These are phyloP conservation scores for Theileria luwenshuni DNA, from an alignment of 169 alveolate species.

Conservation along the genomic window DNA sequence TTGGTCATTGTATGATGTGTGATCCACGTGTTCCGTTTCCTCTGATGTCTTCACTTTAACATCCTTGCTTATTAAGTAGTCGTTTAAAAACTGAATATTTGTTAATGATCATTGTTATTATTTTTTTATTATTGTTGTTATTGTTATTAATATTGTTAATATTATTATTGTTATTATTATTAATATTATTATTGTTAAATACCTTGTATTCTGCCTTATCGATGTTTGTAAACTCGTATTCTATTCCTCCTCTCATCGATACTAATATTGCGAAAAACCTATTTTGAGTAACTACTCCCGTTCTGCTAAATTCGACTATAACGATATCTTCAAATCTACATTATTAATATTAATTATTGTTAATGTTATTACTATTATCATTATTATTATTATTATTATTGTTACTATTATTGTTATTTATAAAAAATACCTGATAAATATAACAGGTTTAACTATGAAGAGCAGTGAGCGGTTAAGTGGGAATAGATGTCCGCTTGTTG, in stretches of 20 bases:
- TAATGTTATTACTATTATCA: too few relatives aligned
- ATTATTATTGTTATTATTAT: too few relatives aligned
- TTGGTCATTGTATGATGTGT: constrained; percentile 64
- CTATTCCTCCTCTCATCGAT: constrained; percentile 84
- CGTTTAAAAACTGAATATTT: constrained; percentile 55
- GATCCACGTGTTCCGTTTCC: constrained; percentile 75
- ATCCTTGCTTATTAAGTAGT: constrained; percentile 77
- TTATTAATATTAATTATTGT: background rate
- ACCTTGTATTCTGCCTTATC: constrained; percentile 88
- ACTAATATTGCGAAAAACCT: constrained; percentile 92
- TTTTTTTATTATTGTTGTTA: too few relatives aligned
- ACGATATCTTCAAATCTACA: constrained; percentile 88
- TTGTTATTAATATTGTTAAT: too few relatives aligned
- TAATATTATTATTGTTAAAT: constrained; percentile 71
- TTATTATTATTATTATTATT: too few relatives aligned
- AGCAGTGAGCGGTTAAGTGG: constrained; percentile 92
- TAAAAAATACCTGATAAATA: constrained; percentile 81
- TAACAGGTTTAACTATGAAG: constrained; percentile 95
- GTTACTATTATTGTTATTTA: background rate
- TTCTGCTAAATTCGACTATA: constrained; percentile 91
- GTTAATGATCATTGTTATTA: background rate
- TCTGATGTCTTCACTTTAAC: constrained; percentile 73
- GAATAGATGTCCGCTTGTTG: constrained; percentile 94
- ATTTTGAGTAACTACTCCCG: constrained; percentile 90
- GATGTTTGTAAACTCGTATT: constrained; percentile 90